Evolutionary conservation across 768 basidiomycete species (phyloP).

Genomic region (Collybia mongolica): DNA sequence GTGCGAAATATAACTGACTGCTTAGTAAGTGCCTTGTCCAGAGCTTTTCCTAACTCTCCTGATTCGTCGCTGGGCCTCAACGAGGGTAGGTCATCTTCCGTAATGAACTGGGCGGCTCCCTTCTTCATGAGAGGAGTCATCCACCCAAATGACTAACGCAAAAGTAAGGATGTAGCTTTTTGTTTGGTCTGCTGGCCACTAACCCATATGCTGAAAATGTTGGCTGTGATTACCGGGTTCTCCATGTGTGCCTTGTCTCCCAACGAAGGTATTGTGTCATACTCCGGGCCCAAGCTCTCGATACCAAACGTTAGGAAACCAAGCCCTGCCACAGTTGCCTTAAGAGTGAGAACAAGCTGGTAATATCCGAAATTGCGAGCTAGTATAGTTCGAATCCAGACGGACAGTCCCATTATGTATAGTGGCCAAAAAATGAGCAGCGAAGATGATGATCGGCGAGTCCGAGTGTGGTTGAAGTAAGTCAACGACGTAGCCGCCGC

Average conservation of each 20-base stretch:
- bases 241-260: constrained; percentile 44
- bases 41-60: constrained; percentile 56
- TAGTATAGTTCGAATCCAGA: constrained; percentile 65
- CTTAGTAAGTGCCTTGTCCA: constrained; percentile 59
- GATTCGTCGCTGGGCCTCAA: constrained; percentile 70
- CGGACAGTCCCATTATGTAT: constrained; percentile 45
- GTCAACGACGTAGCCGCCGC: constrained; percentile 50
- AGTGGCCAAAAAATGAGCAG: constrained; percentile 84
- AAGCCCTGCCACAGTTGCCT: constrained; percentile 38
- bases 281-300: constrained; percentile 71
- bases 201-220: constrained; percentile 76
- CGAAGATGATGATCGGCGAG: constrained; percentile 66
- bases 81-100: constrained; percentile 83
- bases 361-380: constrained; percentile 26
- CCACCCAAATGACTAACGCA: constrained; percentile 71
- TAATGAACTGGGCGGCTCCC: constrained; percentile 64
- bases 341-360: constrained; percentile 40
- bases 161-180: background rate
- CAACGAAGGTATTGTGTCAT: constrained; percentile 23
- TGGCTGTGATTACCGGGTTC: constrained; percentile 73
- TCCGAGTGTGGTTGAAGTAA: constrained; percentile 67
- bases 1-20: constrained; percentile 43
- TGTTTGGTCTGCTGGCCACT: constrained; percentile 7
- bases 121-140: constrained; percentile 78
- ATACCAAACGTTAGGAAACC: constrained; percentile 57